phyloP scores from a whole-genome alignment of 805 yeast species.

The Candida loeiensis region DNA sequence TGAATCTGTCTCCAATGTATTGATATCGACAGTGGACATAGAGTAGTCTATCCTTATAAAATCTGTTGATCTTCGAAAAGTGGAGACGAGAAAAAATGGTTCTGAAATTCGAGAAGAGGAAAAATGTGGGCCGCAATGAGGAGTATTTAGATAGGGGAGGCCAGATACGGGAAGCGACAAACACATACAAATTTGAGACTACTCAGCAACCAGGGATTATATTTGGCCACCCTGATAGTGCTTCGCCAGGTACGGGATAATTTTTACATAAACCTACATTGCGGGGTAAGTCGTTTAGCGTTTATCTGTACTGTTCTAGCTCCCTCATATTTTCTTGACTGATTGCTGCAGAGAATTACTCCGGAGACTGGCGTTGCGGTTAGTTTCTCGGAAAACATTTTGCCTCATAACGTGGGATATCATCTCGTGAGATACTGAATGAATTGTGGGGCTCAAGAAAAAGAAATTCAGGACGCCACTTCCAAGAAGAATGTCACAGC shows the following conservation, averaged over 20 bases:
- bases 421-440: conserved; percentile 2
- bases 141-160: background rate
- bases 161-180: background rate
- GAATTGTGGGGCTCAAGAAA: conserved; percentile 4
- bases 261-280: no score
- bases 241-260: no score
- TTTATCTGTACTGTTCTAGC: background rate
- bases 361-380: background rate
- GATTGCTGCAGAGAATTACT: background rate
- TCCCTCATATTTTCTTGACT: background rate
- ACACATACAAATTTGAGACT: no score
- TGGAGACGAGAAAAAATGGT: conserved; percentile 4
- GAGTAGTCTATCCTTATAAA: conserved; percentile 1
- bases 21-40: conserved; percentile 3
- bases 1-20: conserved; percentile 1
- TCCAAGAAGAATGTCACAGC: background rate
- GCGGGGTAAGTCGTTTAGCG: background rate
- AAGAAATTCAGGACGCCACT: background rate
- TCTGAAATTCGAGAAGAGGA: conserved; percentile 3
- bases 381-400: background rate
- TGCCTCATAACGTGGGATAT: background rate
- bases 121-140: background rate
- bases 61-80: conserved; percentile 4
- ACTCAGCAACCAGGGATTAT: no score
- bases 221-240: no score